Evolutionary conservation across 768 basidiomycete genomes (phyloP), one percentile per base, ranked within the genome.

Genomic region (Thelephora ganbajun): DNA sequence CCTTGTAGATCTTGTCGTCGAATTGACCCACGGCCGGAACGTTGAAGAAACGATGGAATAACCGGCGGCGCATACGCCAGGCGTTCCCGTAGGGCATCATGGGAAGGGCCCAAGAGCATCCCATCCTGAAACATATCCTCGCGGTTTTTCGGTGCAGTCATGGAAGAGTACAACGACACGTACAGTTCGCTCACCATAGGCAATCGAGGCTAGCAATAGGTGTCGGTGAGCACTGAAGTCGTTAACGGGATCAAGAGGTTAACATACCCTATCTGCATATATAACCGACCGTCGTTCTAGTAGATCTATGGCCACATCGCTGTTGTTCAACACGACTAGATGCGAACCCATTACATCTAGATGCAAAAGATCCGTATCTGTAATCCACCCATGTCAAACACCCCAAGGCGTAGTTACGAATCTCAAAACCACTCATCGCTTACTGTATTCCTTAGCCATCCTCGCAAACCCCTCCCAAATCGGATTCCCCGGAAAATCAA

Each of bases 401-500:
- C n/a, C n/a, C n/a, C n/a, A n/a, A n/a, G n/a, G n/a, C n/a, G n/a
- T n/a, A n/a, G n/a, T n/a, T n/a, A 5, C 36, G 19, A 44, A 5
- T 20, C 18, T 20, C 20, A 22, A 18, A 5, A 22, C 14, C 13
- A 14, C 13, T 5, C 13, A 44, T 14, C 14, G 20, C 39, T 30
- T 20, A 46, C 53, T 48, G 33, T 53, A 53, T 34, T 33, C 16
- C 19, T 36, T 35, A 30, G 16, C 35, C 53, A 42, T 46, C 35
- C 41, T 35, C 3, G 23, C 36, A 26, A 35, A 53, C 13, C 45
- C 36, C n/a, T 49, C 45, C 20, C 52, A 55, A 2, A 50, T 44
- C 6, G 56, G 16, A n/a, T 52, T 49, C n/a, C 44, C 41, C 2
- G 58, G 56, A 34, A 59, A 48, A 33, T 59, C 53, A 7, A 56